phyloP scores from a whole-genome alignment of 495 filamentous ascomycete genomes.

The Aspergillus funiculosus region DNA sequence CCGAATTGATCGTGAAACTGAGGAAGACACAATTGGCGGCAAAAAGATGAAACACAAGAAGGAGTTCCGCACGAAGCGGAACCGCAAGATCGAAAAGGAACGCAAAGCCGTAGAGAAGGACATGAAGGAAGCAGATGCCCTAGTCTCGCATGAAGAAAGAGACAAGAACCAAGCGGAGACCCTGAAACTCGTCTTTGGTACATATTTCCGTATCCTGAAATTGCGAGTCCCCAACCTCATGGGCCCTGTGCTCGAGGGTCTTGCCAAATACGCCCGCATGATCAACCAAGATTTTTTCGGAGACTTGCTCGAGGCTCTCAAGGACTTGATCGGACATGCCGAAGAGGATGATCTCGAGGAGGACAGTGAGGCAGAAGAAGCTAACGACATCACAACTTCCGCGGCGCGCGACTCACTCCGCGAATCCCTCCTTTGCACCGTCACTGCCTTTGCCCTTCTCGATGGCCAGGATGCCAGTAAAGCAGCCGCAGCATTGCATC shows the following conservation, averaged over 20 bases:
- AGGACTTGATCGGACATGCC: slow-evolving; percentile 75
- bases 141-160: slow-evolving; percentile 83
- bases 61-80: slow-evolving; percentile 68
- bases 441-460: slow-evolving; percentile 89
- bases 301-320: slow-evolving; percentile 86
- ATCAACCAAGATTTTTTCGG: slow-evolving; percentile 99
- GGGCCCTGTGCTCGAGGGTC: slow-evolving; percentile 87
- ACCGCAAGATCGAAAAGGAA: slow-evolving; percentile 71
- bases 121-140: slow-evolving; percentile 85
- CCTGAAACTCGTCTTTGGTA: slow-evolving; percentile 88
- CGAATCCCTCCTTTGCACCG: slow-evolving; percentile 87
- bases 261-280: slow-evolving; percentile 86
- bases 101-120: slow-evolving; percentile 85
- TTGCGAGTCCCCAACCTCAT: slow-evolving; percentile 67
- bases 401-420: slow-evolving; percentile 62
- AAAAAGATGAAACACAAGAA: slow-evolving; percentile 70
- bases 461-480: slow-evolving; percentile 73
- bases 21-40: slow-evolving; percentile 33
- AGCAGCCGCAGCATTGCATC: slow-evolving; percentile 61
- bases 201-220: slow-evolving; percentile 92
- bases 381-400: slow-evolving; percentile 29
- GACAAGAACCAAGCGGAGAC: slow-evolving; percentile 92
- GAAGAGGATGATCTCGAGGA: slow-evolving; percentile 45
- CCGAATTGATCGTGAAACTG: slow-evolving; percentile 56
- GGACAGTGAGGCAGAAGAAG: slow-evolving; percentile 41